Base-by-base conservation (phyloP, 176 grass and related monocot species). In the Oryza officinalis region DNA sequence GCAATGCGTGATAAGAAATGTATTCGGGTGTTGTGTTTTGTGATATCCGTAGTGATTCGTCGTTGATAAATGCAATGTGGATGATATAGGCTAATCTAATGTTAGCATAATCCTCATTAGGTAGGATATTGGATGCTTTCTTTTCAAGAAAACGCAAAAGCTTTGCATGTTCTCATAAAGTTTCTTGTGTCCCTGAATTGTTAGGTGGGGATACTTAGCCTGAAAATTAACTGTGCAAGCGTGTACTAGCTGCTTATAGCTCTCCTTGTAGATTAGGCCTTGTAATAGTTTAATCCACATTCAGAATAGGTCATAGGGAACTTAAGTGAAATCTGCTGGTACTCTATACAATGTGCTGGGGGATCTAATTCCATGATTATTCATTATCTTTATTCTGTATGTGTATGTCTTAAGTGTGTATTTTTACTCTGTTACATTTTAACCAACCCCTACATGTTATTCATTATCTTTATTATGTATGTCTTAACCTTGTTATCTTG, bases 111-210 rank as follows among this genome's bases (percentile, higher is more conserved):
- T 74, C 2, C 31, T 5, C 65, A 15, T 50, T 0, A 1, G 5
- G 2, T 38, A 6, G n/a, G 26, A 40, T 25, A 61, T 22, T 25
- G 22, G 7, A 61, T 60, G 18, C 5, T 60, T 60, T 57, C 22
- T 22, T 22, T n/a, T 59, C 0, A 1, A 61, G n/a, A 25, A 61
- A 61, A 23, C 2, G 18, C 57, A 61, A 25, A 61, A 61, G n/a
- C 54, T 61, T 25, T 25, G 9, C 22, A 60, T 1, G 8, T 23
- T 60, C 12, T 20, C 50, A 27, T 77, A 57, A 72, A 13, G 10
- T 76, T 86, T 5, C 32, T 86, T 30, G 44, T 40, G 11, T 71
- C 64, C n/a, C 40, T 72, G 4, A 61, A 41, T 22, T 75, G n/a
- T 13, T 74, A 10, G 8, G 59, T n/a, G 67, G 13, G 35, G 15